Base-by-base conservation (phyloP, 2,329 filamentous ascomycete species). In the Bipolaris oryzae region DNA sequence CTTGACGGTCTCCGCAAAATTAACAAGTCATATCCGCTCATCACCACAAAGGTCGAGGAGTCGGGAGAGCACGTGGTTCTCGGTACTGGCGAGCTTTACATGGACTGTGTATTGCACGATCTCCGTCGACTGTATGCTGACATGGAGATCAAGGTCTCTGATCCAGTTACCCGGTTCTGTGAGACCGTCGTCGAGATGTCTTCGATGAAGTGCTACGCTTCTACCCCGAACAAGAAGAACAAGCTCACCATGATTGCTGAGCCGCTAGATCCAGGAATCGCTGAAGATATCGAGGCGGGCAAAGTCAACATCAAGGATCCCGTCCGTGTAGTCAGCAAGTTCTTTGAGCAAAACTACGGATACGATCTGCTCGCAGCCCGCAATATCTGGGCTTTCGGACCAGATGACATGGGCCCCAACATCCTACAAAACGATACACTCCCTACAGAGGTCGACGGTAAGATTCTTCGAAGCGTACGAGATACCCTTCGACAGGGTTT, bases 141-240 rank as follows among this genome's bases (percentile, higher is more conserved):
- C 70, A 99, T 99, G 95, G 95, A 99, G 75, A 90, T 99, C 79
- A 98, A 98, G 79, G 92, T 99, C 46, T 99, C 95, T 0, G 95
- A 99, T 74, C 95, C 95, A 0, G 94, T 99, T 41, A 98, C 95
- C 15, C 85, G 95, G 45, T 99, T 99, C 82, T 97, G 92, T 78
- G 95, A 99, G 79, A 99, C 95, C 0, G 94, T 97, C 23, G 92
- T 96, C 35, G 95, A 99, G 76, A 96, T 95, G 65, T 97, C 92
- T 16, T 93, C 93, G 18, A 97, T 96, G 57, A 97, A 97, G 79
- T 99, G 95, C 79, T 99, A 97, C 75, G 94, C 95, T 20, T 87
- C 96, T 67, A 98, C 95, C 2, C 95, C 95, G 2, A 99, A 99
- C 81, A 99, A 99, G 80, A 97, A 97, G 82, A 99, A 99, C 81